Conservation (phyloP, 768 basidiomycete species). For the Mycena amicta region DNA sequence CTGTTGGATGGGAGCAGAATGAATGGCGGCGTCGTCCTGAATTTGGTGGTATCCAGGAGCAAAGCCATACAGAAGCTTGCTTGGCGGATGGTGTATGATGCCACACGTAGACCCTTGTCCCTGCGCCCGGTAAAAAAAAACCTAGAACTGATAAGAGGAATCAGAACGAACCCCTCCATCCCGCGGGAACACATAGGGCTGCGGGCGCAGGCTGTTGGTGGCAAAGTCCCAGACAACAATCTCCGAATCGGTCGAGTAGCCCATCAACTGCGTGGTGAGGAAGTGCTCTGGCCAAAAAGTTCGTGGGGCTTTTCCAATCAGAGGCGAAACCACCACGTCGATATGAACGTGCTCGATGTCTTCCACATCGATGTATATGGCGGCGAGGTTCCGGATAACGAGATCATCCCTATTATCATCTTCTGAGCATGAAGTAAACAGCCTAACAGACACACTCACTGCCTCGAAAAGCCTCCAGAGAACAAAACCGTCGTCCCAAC, state of each 20-base stretch:
- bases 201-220: neutral
- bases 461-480: neutral
- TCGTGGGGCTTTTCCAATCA: neutral
- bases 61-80: neutral
- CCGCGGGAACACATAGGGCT: neutral
- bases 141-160: no score
- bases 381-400: neutral
- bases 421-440: no score
- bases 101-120: neutral
- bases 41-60: neutral
- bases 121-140: no score
- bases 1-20: no score
- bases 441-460: no score
- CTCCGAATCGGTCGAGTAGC: neutral
- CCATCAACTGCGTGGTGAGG: neutral
- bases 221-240: neutral
- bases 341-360: neutral
- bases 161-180: no score
- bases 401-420: no score
- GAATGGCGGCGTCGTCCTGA: neutral
- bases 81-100: neutral
- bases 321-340: neutral
- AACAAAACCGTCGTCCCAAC: neutral
- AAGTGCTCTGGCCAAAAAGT: neutral
- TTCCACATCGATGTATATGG: neutral